Conservation (phyloP, 305 asterid genomes). For the Solanum aculeatissimum region DNA sequence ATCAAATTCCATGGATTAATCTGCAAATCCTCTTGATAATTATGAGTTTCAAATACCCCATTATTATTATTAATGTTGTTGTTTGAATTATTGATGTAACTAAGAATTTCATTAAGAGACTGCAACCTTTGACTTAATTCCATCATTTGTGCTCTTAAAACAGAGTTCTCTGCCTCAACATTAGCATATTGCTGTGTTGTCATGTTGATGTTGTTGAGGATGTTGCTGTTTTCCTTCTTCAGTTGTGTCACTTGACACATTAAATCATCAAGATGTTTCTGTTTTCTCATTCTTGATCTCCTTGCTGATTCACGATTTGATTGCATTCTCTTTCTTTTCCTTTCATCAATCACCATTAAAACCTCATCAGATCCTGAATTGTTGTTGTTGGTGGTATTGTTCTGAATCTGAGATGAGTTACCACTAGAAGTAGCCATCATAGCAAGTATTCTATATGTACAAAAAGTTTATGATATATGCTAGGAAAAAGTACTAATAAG, state of each 20-base stretch:
- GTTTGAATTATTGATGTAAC: conserved; percentile 30
- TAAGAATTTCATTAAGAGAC: conserved; percentile 52
- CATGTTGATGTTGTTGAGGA: conserved; percentile 21
- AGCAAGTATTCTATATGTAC: neutral
- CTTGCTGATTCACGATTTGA: conserved; percentile 88
- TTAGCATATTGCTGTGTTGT: conserved; percentile 31
- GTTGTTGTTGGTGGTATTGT: neutral
- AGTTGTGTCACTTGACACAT: conserved; percentile 37
- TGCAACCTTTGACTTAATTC: conserved; percentile 61
- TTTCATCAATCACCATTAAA: conserved; percentile 46
- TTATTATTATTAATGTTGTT: conserved; percentile 21
- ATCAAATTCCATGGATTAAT: conserved; percentile 26
- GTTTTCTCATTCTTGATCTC: conserved; percentile 79
- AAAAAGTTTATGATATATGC: neutral
- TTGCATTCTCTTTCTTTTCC: conserved; percentile 69
- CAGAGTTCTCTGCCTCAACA: conserved; percentile 61
- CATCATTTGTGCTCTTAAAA: conserved; percentile 64
- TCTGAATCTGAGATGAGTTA: conserved; percentile 36
- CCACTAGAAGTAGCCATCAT: conserved; percentile 60
- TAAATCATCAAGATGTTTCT: conserved; percentile 68
- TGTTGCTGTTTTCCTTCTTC: conserved; percentile 38
- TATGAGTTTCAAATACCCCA: conserved; percentile 3
- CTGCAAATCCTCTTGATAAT: conserved; percentile 5
- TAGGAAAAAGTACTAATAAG: neutral
- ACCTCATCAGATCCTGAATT: conserved; percentile 37